Evolutionary conservation across 345 rosid genomes (phyloP).

Genomic region (Salix koriyanagi): DNA sequence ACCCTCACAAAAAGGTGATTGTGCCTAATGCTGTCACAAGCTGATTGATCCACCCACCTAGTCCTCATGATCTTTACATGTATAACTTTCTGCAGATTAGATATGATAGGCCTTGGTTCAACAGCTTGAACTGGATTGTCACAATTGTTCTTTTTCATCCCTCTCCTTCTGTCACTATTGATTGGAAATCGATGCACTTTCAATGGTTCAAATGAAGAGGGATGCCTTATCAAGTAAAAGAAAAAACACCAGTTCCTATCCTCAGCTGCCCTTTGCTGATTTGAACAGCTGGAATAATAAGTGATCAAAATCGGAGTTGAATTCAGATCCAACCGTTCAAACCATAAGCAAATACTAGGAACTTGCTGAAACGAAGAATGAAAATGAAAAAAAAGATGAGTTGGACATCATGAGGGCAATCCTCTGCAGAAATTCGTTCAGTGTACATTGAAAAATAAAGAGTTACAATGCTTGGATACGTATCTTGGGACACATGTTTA

Average conservation of each 20-base stretch:
- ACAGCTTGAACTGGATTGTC: not conserved
- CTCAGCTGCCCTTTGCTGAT: not conserved
- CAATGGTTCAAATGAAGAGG: conserved; percentile 7
- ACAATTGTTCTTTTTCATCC: not conserved
- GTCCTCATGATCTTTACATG: not conserved
- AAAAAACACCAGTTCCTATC: not conserved
- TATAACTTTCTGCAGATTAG: not conserved
- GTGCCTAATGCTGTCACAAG: not conserved
- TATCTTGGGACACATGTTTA: not conserved
- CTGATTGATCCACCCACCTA: not conserved
- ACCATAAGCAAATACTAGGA: not conserved
- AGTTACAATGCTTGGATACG: not conserved
- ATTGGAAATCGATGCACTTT: conserved; percentile 6
- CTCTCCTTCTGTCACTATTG: conserved; percentile 1
- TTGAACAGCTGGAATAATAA: not conserved
- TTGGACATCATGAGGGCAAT: not conserved
- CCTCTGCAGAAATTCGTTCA: conserved; percentile 1
- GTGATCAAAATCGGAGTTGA: not conserved
- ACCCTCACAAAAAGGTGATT: not conserved
- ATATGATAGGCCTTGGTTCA: not conserved
- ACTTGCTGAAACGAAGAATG: not conserved
- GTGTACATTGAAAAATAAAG: conserved; percentile 5
- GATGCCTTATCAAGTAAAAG: not conserved
- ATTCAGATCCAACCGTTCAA: not conserved
- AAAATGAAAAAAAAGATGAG: not conserved